A percentile compares a stretch with the other conserved stretches of the same genome.
These are phyloP conservation scores for Candida adriatica DNA, from an alignment of 805 yeast species.

Conservation along the genomic window DNA sequence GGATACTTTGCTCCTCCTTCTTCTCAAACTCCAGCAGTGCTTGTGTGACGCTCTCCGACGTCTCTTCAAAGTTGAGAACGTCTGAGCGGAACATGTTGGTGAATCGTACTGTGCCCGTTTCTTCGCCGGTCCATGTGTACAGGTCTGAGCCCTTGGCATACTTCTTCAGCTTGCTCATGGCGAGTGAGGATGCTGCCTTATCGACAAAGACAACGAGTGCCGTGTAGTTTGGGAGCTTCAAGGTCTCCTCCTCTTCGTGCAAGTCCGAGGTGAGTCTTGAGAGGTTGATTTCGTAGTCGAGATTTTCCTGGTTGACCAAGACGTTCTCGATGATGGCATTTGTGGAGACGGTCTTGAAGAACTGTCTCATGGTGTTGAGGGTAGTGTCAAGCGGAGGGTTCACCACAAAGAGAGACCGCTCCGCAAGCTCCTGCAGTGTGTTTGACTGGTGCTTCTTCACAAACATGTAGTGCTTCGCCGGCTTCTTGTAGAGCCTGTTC, in stretches of 20 bases:
- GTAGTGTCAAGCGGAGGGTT: conserved; percentile 67
- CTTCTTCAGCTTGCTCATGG: conserved; percentile 56
- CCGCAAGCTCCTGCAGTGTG: conserved; percentile 35
- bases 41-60: conserved; percentile 50
- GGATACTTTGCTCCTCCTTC: conserved; percentile 56
- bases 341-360: conserved; percentile 52
- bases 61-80: conserved; percentile 39
- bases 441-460: conserved; percentile 56
- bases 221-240: conserved; percentile 63
- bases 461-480: conserved; percentile 49
- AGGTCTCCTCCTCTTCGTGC: conserved; percentile 29
- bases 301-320: conserved; percentile 35
- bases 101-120: conserved; percentile 35
- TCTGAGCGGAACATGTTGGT: conserved; percentile 31
- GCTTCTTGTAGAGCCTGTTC: conserved; percentile 8
- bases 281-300: conserved; percentile 43
- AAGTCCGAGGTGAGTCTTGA: conserved; percentile 54
- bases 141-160: conserved; percentile 29
- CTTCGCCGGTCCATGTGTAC: conserved; percentile 24
- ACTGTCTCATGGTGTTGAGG: conserved; percentile 43
- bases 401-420: conserved; percentile 62
- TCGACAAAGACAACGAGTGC: conserved; percentile 73
- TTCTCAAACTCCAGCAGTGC: conserved; percentile 59
- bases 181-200: conserved; percentile 55
- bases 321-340: conserved; percentile 57